These are phyloP conservation scores for Neurospora discreta DNA, from an alignment of 495 filamentous ascomycete species.

Conservation along the genomic window DNA sequence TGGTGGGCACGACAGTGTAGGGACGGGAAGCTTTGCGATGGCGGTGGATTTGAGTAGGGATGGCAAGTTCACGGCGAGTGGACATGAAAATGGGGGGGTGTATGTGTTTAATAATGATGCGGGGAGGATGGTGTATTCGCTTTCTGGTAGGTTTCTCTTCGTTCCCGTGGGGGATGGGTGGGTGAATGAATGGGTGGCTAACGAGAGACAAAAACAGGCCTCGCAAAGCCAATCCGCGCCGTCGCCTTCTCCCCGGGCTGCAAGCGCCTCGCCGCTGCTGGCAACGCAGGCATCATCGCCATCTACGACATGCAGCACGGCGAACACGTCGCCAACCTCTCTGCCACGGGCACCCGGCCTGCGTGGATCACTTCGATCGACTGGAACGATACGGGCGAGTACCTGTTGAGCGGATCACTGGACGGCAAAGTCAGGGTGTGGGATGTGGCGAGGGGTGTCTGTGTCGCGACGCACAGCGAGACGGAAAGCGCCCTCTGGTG, in stretches of 20 bases:
- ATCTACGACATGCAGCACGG: conserved; percentile 86
- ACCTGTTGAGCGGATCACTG: conserved; percentile 73
- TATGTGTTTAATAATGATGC: conserved; percentile 92
- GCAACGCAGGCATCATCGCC: conserved; percentile 78
- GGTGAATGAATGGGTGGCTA: background rate
- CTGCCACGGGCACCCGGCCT: conserved; percentile 44
- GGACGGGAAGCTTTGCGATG: conserved; percentile 56
- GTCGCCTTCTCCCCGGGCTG: conserved; percentile 80
- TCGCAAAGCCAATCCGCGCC: conserved; percentile 72
- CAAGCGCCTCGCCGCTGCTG: conserved; percentile 81
- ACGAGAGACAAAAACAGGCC: conserved; percentile 37
- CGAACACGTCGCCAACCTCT: conserved; percentile 79
- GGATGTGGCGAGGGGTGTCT: conserved; percentile 69
- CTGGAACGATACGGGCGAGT: conserved; percentile 92
- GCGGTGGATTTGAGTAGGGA: conserved; percentile 70
- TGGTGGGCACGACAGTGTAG: background rate
- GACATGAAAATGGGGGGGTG: conserved; percentile 86
- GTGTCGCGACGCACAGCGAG: conserved; percentile 89
- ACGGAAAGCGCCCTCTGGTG: conserved; percentile 78
- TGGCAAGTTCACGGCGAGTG: conserved; percentile 77
- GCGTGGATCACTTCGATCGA: conserved; percentile 84
- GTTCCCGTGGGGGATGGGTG: no score
- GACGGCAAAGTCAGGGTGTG: conserved; percentile 94
- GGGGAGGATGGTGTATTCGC: conserved; percentile 71
- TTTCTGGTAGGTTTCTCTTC: conserved; percentile 41